Base-by-base conservation (phyloP, 2,329 filamentous ascomycete species). In the Hypomyces rosellus region DNA sequence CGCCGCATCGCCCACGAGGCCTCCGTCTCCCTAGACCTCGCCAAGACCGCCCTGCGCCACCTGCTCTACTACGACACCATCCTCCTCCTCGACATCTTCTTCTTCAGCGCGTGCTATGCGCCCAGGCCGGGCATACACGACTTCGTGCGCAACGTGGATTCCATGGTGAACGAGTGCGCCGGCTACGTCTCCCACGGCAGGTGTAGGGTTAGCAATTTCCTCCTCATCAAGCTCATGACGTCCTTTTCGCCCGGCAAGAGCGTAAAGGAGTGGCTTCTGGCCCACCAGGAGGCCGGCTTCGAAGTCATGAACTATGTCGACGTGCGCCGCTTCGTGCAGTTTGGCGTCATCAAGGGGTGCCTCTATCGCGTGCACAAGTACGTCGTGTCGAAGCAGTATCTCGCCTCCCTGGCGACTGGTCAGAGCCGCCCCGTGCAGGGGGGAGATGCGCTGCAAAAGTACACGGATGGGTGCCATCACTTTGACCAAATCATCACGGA, bases 321-420 rank as follows among this genome's bases (percentile, higher is more conserved):
- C 65, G 82, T 96, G 49, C 82, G 93, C 12, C 85, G 93, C 25
- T 85, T 99, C 55, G 89, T 97, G 55, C 95, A 95, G 52, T 99
- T 97, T 62, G 93, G 92, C 51, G 80, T 96, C 52, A 95, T 97
- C 66, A 97, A 97, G 70, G 91, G 92, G 14, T 88, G 95, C 58
- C 71, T 99, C 20, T 96, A 96, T 68, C 82, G 93, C 34, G 85
- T 96, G 38, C 89, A 97, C 71, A 95, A 93, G 66, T 95, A 95
- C 64, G 87, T 89, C 25, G 81, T 95, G 1, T 83, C 78, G 4
- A 82, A 81, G 61, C 78, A 81, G 63, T 81, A 82, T 58, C 68
- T 85, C 18, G 73, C 77, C 7, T 70, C 72, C 2, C 63, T 83
- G 49, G 81, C 78, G 1, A 76, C 77, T 37, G 80, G 79, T 2